Conservation (phyloP, 2,329 filamentous ascomycete species). For the Scedosporium aurantiacum region DNA sequence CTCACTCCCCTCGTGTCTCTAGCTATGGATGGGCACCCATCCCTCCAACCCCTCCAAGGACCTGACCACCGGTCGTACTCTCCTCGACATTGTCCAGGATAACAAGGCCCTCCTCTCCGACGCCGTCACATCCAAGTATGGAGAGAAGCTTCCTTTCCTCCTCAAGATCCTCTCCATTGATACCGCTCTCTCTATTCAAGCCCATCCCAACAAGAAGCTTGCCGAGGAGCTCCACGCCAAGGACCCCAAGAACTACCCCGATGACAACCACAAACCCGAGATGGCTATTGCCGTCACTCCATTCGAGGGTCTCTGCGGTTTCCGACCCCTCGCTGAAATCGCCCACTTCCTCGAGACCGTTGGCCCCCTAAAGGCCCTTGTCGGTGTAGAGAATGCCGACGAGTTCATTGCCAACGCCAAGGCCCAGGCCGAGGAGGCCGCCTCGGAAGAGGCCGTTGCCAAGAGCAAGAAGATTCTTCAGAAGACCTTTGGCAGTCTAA, state of each 20-base stretch:
- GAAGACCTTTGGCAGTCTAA: slow-evolving; percentile 63
- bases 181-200: slow-evolving; percentile 94
- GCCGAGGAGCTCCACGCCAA: slow-evolving; percentile 77
- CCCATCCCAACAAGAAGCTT: slow-evolving; percentile 86
- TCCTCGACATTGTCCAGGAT: slow-evolving; percentile 78
- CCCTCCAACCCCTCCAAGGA: slow-evolving; percentile 92
- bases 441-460: slow-evolving; percentile 31
- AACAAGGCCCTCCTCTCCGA: slow-evolving; percentile 73
- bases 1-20: not conserved
- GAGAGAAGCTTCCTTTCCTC: slow-evolving; percentile 78
- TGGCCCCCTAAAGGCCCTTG: slow-evolving; percentile 48
- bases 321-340: slow-evolving; percentile 79
- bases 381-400: slow-evolving; percentile 53
- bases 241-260: slow-evolving; percentile 90
- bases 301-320: slow-evolving; percentile 93
- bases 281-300: slow-evolving; percentile 98
- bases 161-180: slow-evolving; percentile 96
- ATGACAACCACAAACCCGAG: slow-evolving; percentile 99
- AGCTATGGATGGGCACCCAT: slow-evolving; percentile 99
- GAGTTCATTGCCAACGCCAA: slow-evolving; percentile 40
- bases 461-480: slow-evolving; percentile 68
- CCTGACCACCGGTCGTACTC: slow-evolving; percentile 66
- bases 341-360: slow-evolving; percentile 62
- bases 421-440: slow-evolving; percentile 24
- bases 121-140: slow-evolving; percentile 64